phyloP scores from a whole-genome alignment of 495 filamentous ascomycete species.

The Jackrogersella minutella region DNA sequence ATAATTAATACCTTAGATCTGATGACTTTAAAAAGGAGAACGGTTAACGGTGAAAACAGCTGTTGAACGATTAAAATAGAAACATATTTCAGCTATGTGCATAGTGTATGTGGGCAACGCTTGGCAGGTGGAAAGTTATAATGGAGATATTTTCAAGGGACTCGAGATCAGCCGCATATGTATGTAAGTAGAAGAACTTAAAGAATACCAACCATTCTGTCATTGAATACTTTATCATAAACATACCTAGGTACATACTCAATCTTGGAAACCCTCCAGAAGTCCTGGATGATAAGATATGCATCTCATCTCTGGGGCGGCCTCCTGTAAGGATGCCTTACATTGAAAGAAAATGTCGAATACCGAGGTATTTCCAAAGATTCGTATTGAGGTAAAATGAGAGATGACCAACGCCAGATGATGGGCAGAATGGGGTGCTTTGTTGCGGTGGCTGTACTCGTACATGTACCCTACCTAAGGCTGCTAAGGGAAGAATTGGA shows the following conservation, averaged over 20 bases:
- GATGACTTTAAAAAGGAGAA: not conserved
- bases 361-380: not conserved
- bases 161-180: conserved; percentile 3
- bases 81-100: no score
- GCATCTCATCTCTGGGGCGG: not conserved
- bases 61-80: not conserved
- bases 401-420: conserved; percentile 28
- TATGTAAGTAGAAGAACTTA: not conserved
- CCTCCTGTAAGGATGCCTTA: conserved; percentile 4
- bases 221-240: no score
- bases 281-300: not conserved
- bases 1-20: not conserved
- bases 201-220: no score
- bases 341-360: not conserved
- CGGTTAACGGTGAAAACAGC: not conserved
- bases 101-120: not conserved
- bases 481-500: not conserved
- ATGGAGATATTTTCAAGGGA: not conserved
- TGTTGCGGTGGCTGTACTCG: conserved; percentile 26
- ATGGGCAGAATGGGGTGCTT: conserved; percentile 17
- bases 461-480: not conserved
- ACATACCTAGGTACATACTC: not conserved
- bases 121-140: not conserved
- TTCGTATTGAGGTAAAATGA: conserved; percentile 29
- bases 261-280: not conserved